A percentile compares a stretch with the other conserved stretches of the same genome.
Conservation (phyloP, 2,329 filamentous ascomycete genomes). For the Chrysoporthe austroafricana region DNA sequence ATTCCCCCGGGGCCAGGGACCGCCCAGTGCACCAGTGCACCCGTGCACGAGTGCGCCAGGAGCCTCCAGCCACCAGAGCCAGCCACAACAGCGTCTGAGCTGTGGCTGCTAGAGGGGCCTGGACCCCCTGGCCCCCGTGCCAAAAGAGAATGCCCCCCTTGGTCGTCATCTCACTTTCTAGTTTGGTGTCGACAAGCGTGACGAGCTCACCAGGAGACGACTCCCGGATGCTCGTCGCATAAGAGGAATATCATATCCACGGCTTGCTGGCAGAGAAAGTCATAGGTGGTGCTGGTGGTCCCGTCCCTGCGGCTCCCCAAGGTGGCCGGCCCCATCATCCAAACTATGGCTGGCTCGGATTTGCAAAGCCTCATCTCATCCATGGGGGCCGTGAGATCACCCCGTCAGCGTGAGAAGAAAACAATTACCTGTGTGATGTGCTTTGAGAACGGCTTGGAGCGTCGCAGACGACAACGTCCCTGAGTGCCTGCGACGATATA, state of each 20-base stretch:
- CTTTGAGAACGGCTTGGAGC: too few relatives aligned
- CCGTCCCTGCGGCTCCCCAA: not conserved
- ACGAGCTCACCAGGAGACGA: too few relatives aligned
- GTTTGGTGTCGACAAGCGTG: too few relatives aligned
- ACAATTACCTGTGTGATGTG: too few relatives aligned
- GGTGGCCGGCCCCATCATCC: not conserved
- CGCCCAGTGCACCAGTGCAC: not conserved
- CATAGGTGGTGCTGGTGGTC: not conserved
- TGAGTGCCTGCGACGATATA: too few relatives aligned
- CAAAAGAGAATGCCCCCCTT: too few relatives aligned
- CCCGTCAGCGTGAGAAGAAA: not conserved
- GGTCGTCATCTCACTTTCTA: too few relatives aligned
- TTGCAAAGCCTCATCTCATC: not conserved
- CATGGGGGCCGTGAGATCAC: not conserved
- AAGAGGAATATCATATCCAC: not conserved
- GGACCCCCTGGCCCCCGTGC: too few relatives aligned
- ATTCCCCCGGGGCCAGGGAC: not conserved
- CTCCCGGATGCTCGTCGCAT: too few relatives aligned
- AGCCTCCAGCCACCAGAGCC: not conserved
- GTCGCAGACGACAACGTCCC: too few relatives aligned
- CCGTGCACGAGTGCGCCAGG: not conserved
- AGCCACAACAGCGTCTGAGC: not conserved
- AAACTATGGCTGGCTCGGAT: not conserved
- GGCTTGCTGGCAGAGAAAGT: not conserved
- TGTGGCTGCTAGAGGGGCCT: too few relatives aligned